phyloP scores from a whole-genome alignment of 805 yeast genomes.

The Wickerhamiella allomyrinae region DNA sequence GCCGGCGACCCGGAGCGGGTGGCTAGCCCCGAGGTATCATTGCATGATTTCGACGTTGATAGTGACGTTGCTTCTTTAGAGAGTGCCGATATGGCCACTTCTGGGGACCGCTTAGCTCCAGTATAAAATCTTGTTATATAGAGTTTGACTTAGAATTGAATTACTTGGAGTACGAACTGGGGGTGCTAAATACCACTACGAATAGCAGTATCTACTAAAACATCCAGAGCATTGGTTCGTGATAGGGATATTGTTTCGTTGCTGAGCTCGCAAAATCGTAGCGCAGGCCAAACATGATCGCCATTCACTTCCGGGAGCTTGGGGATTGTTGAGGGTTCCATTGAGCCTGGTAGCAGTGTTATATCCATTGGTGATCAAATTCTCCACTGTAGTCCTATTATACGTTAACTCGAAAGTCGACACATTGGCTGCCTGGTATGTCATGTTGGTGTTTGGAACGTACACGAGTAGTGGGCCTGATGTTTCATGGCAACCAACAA shows the following conservation, averaged over 20 bases:
- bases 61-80: background rate
- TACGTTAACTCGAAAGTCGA: constrained; percentile 53
- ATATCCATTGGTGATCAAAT: constrained; percentile 54
- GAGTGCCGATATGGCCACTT: background rate
- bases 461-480: constrained; percentile 57
- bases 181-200: too few species aligned
- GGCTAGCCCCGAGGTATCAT: background rate
- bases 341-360: constrained; percentile 49
- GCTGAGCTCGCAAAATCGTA: constrained; percentile 56
- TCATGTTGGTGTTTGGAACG: constrained; percentile 50
- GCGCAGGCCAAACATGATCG: constrained; percentile 66
- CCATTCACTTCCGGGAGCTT: constrained; percentile 34
- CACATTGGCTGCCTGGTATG: constrained; percentile 43
- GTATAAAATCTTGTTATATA: background rate
- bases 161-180: background rate
- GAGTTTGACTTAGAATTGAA: background rate
- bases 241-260: constrained; percentile 42
- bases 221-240: constrained; percentile 54
- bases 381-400: constrained; percentile 37
- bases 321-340: constrained; percentile 36
- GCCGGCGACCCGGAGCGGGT: background rate
- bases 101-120: background rate
- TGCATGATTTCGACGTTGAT: background rate
- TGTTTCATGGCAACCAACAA: constrained; percentile 24
- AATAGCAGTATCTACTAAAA: constrained; percentile 53